These are phyloP conservation scores for Pseudogymnoascus sp. DNA, from an alignment of 2,329 filamentous ascomycete species.

Conservation along the genomic window DNA sequence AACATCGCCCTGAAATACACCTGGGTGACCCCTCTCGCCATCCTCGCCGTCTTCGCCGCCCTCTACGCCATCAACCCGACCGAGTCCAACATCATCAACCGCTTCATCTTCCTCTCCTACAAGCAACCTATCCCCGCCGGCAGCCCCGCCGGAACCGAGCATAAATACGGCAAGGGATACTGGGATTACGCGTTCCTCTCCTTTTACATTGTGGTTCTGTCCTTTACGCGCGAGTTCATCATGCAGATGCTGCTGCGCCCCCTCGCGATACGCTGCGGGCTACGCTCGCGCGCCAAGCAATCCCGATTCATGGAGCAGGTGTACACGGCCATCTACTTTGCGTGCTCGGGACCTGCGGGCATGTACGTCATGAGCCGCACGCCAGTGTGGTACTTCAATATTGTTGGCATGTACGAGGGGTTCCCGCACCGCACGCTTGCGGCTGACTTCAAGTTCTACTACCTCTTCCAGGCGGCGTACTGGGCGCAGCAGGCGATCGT, in stretches of 20 bases:
- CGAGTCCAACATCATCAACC: conserved; percentile 67
- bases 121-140: conserved; percentile 46
- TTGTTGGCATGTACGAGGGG: conserved; percentile 75
- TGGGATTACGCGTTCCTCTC: conserved; percentile 79
- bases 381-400: conserved; percentile 94
- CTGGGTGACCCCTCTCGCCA: conserved; percentile 56
- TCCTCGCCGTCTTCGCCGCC: conserved; percentile 54
- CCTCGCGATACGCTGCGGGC: conserved; percentile 60
- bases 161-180: conserved; percentile 80
- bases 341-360: conserved; percentile 69
- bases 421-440: conserved; percentile 80
- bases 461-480: conserved; percentile 87
- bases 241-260: conserved; percentile 86
- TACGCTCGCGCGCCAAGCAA: conserved; percentile 68
- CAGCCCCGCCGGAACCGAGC: conserved; percentile 33
- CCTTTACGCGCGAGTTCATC: conserved; percentile 89
- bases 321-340: conserved; percentile 90
- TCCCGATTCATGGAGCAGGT: conserved; percentile 92
- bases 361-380: conserved; percentile 85
- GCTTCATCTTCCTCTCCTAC: conserved; percentile 87
- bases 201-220: conserved; percentile 84
- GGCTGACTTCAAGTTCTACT: conserved; percentile 85
- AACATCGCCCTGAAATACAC: conserved; percentile 47
- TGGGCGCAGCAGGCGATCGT: conserved; percentile 95
- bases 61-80: conserved; percentile 69